These are phyloP conservation scores for Geranium incanum DNA, from an alignment of 441 rosid species.

Conservation along the genomic window DNA sequence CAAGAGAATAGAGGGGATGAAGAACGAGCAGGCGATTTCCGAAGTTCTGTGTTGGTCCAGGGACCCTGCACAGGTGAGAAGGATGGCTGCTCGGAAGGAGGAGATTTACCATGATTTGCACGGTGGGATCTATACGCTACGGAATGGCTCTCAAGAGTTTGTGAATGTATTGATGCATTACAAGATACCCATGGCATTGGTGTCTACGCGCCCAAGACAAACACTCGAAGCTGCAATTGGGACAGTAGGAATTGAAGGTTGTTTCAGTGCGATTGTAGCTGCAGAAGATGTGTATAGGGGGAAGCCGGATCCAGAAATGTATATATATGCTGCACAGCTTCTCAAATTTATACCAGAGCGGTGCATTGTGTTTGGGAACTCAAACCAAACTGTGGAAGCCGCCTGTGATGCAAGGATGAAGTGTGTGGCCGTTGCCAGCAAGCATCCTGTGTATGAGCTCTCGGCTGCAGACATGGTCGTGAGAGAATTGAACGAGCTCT, in stretches of 20 bases:
- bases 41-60: constrained; percentile 96
- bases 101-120: constrained; percentile 69
- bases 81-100: constrained; percentile 75
- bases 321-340: constrained; percentile 76
- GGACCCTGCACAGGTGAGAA: constrained; percentile 56
- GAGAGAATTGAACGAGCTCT: constrained; percentile 65
- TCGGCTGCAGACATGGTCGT: constrained; percentile 92
- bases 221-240: constrained; percentile 66
- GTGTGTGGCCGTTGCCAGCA: constrained; percentile 92
- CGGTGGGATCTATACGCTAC: constrained; percentile 64
- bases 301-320: constrained; percentile 96
- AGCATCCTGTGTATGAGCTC: constrained; percentile 80
- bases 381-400: constrained; percentile 85
- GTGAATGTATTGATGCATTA: constrained; percentile 69
- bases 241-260: constrained; percentile 54
- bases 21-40: constrained; percentile 85
- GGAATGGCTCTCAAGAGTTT: constrained; percentile 72
- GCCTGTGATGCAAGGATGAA: constrained; percentile 94
- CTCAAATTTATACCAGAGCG: constrained; percentile 79
- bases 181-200: constrained; percentile 94
- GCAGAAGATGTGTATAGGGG: constrained; percentile 91
- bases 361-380: constrained; percentile 91
- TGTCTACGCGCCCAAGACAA: constrained; percentile 77
- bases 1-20: constrained; percentile 78
- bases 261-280: constrained; percentile 60